A percentile compares a stretch with the other conserved stretches of the same genome.
These are phyloP conservation scores for Aspergillus novoparasiticus DNA, from an alignment of 2,329 filamentous ascomycete species.

Conservation along the genomic window DNA sequence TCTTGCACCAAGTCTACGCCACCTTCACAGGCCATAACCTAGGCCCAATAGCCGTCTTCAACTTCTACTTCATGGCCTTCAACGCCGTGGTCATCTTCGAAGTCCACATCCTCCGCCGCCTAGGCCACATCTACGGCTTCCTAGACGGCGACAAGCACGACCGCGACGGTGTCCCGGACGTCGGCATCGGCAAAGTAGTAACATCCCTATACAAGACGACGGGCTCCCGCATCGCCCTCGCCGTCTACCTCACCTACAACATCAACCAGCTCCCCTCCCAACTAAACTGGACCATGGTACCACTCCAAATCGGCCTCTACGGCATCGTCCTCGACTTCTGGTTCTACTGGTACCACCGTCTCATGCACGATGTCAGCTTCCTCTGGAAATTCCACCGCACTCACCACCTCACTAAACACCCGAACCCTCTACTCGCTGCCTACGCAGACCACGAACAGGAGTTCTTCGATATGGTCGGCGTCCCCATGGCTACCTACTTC, in stretches of 20 bases:
- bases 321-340: constrained; percentile 20
- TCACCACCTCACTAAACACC: constrained; percentile 18
- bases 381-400: constrained; percentile 19
- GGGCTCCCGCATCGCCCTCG: constrained; percentile 1
- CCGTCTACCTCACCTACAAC: constrained; percentile 9
- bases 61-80: constrained; percentile 14
- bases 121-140: constrained; percentile 13
- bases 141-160: constrained; percentile 16
- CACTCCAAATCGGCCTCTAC: constrained; percentile 11
- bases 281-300: constrained; percentile 6
- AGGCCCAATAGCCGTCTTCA: constrained; percentile 10
- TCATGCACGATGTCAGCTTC: constrained; percentile 11
- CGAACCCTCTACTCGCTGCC: constrained; percentile 10
- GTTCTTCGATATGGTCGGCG: constrained; percentile 14
- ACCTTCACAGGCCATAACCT: constrained; percentile 7
- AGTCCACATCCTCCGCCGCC: constrained; percentile 10
- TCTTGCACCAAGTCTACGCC: constrained; percentile 11
- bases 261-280: background rate
- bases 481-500: constrained; percentile 10
- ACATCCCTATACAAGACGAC: constrained; percentile 10
- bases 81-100: constrained; percentile 8
- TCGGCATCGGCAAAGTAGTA: constrained; percentile 9
- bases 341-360: constrained; percentile 19
- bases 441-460: constrained; percentile 18
- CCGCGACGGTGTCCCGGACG: constrained; percentile 17